Base-by-base conservation (phyloP, 2,329 filamentous ascomycete species). In the Alternaria rosae region DNA sequence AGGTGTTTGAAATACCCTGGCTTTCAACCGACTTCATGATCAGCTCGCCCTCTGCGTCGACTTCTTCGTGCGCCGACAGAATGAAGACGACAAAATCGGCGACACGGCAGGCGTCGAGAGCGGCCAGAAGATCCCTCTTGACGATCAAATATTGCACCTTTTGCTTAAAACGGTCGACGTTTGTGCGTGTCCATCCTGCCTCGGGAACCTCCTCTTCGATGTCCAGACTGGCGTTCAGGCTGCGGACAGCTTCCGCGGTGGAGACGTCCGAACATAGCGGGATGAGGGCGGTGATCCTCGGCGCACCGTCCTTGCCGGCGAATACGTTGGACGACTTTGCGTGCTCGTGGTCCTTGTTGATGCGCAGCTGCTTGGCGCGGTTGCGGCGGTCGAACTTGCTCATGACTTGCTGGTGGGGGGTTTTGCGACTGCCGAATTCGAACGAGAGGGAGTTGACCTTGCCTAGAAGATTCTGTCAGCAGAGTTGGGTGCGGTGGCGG, bases 361-460 rank as follows among this genome's bases (percentile, higher is more conserved):
- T 83, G 73, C 94, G 92, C 79, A 91, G 89, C 84, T 99, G 95
- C 80, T 94, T 94, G 71, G 93, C 92, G 83, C 97, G 93, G 80
- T 99, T 98, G 72, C 93, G 90, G 62, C 95, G 91, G 81, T 97
- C 93, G 79, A 99, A 87, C 82, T 98, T 99, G 61, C 93, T 97
- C 92, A 97, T 94, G 82, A 97, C 88, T 82, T 97, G 93, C 79
- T 99, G 95, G 79, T 97, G 93, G 57, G 92, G 92, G 15, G 94
- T 97, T 80, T 92, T 96, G 75, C 94, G 89, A 72, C 85, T 85
- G 64, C 90, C 90, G 72, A 86, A 88, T 76, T 97, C 92, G 73
- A 88, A 54, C 4, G 59, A 62, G 20, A 62, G 59, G 57, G 85
- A 76, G 71, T 89, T 90, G 52, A 94, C 86, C 80, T 95, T 95